Conservation (phyloP, 768 basidiomycete species). For the Kwoniella europaea region DNA sequence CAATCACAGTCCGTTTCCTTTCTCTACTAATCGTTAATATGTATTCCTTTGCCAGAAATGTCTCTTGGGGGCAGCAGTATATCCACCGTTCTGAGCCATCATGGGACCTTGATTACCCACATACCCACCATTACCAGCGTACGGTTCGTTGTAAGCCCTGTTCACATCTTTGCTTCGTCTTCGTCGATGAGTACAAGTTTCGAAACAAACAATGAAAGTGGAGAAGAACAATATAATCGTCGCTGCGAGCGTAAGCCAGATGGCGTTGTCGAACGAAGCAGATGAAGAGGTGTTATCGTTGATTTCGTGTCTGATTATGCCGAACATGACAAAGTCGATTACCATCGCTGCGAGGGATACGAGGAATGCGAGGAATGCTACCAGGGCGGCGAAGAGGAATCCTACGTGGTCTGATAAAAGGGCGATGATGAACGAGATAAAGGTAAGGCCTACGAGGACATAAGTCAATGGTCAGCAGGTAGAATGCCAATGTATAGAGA, state of each 20-base stretch:
- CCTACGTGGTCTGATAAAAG: constrained; percentile 50
- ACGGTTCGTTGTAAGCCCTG: not conserved
- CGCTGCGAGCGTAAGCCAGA: constrained; percentile 88
- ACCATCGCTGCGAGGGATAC: constrained; percentile 53
- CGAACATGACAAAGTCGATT: constrained; percentile 54
- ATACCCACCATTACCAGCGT: constrained; percentile 19
- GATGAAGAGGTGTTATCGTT: constrained; percentile 24
- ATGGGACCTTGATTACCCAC: constrained; percentile 24
- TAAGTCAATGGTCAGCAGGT: no score
- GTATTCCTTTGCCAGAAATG: constrained; percentile 27
- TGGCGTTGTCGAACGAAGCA: constrained; percentile 61
- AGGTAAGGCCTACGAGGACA: constrained; percentile 45
- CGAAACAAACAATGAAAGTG: constrained; percentile 67
- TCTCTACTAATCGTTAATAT: constrained; percentile 6
- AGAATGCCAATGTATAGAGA: no score
- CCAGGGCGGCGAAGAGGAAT: constrained; percentile 53
- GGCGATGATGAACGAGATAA: constrained; percentile 57
- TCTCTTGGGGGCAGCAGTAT: constrained; percentile 2
- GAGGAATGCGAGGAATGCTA: constrained; percentile 54
- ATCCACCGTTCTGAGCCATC: constrained; percentile 10
- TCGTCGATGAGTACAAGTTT: constrained; percentile 21
- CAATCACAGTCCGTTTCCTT: not conserved
- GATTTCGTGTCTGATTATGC: constrained; percentile 39
- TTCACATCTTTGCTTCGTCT: constrained; percentile 4
- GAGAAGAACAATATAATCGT: constrained; percentile 87